Base-by-base conservation (phyloP, 768 basidiomycete species). In the Polyporus arcularius region DNA sequence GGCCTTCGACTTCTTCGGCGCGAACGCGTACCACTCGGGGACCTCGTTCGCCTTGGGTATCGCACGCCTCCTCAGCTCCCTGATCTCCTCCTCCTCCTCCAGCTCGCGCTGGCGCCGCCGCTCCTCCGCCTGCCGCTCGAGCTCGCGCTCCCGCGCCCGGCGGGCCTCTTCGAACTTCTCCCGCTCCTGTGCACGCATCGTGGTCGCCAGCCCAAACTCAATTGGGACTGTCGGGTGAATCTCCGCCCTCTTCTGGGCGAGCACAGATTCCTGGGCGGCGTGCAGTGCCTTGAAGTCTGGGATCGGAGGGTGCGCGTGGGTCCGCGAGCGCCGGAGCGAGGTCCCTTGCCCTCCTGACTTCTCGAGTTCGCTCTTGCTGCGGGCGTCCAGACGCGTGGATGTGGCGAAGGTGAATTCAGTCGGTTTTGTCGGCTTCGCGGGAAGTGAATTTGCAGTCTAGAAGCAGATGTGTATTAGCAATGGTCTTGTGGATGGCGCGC, bases 1-100 rank as follows among this genome's bases (percentile, higher is more conserved):
- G 55, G 64, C 46, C 55, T 74, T 62, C 38, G 73, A 73, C 70
- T 77, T 83, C 81, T 80, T 89, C 66, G 88, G 88, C 70, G 82
- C 84, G 45, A 81, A 80, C 65, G 82, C 85, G 67, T 92, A 92
- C 90, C 90, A 92, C 64, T 85, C 86, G 11, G 90, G 90, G 28
- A 92, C 80, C 66, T 83, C 83, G 70, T 90, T 80, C 48, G 90
- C 90, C 72, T 78, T 84, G 26, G 87, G 86, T 48, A 92, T 75
- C 16, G 87, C 81, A 64, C 77, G 80, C 76, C 79, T 82, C 70
- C 90, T 75, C 68, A 88, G 61, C 75, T 86, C 88, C 69, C 71
- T 79, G 60, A 89, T 70, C 74, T 84, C 85, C 71, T 71, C 73
- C 72, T 84, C 86, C 73, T 89, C 87, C 66, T 82, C 78, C 68